A percentile compares a stretch with the other conserved stretches of the same genome.
These are phyloP conservation scores for Pholiota adiposa DNA, from an alignment of 1,284 basidiomycete genomes.

Conservation along the genomic window DNA sequence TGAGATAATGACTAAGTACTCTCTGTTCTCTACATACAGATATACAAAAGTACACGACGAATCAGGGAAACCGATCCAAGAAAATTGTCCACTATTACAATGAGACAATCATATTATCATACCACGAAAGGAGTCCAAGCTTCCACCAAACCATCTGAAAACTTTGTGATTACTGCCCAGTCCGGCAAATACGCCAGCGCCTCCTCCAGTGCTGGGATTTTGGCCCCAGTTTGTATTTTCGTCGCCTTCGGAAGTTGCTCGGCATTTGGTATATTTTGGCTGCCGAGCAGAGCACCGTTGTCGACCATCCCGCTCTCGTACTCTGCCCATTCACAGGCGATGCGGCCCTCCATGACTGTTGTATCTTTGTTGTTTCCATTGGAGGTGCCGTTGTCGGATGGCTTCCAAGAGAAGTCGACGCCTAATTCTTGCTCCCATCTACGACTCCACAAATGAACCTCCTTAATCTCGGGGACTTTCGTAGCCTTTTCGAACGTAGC, in stretches of 20 bases:
- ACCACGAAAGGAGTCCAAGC: conserved; percentile 28
- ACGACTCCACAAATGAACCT: conserved; percentile 68
- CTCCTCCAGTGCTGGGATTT: conserved; percentile 78
- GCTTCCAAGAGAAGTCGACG: conserved; percentile 42
- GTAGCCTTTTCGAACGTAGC: not conserved
- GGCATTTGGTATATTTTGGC: not conserved
- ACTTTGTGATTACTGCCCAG: conserved; percentile 70
- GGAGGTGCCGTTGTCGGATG: not conserved
- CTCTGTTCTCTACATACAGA: no score
- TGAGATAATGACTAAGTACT: no score
- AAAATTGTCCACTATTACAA: not conserved
- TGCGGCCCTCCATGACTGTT: conserved; percentile 13
- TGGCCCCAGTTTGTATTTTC: conserved; percentile 21
- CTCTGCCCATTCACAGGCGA: conserved; percentile 22
- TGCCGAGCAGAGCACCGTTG: conserved; percentile 20
- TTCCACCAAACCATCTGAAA: conserved; percentile 63
- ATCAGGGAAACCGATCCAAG: no score
- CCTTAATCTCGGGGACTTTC: conserved; percentile 40
- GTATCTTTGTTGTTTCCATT: not conserved
- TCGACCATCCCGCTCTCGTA: conserved; percentile 49
- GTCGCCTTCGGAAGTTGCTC: conserved; percentile 23
- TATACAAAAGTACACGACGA: no score
- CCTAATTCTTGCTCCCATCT: conserved; percentile 66
- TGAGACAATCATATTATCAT: conserved; percentile 3
- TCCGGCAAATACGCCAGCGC: conserved; percentile 65